Evolutionary conservation across 176 grass and related monocot genomes (phyloP).

Genomic region (Cocos nucifera): DNA sequence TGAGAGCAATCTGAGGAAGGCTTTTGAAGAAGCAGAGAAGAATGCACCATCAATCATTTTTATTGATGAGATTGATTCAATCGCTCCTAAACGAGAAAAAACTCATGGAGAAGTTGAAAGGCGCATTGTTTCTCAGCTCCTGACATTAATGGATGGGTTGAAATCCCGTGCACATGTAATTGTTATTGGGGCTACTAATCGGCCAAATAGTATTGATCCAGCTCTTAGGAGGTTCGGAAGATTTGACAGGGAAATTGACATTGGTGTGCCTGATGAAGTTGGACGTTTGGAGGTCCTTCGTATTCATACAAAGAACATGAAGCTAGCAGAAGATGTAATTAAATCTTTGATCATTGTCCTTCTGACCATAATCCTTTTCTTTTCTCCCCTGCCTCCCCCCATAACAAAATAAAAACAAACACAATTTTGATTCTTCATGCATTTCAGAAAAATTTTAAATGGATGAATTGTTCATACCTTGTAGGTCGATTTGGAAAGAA

Average conservation of each 20-base stretch:
- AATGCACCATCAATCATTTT: slow-evolving; percentile 90
- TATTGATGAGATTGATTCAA: slow-evolving; percentile 81
- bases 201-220: slow-evolving; percentile 75
- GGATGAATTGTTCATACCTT: not conserved
- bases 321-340: slow-evolving; percentile 70
- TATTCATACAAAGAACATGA: slow-evolving; percentile 93
- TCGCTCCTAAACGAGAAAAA: slow-evolving; percentile 80
- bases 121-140: slow-evolving; percentile 67
- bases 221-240: slow-evolving; percentile 77
- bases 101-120: slow-evolving; percentile 80
- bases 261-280: slow-evolving; percentile 80
- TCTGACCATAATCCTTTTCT: slow-evolving; percentile 6
- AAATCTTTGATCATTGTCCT: not conserved
- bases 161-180: slow-evolving; percentile 76
- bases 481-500: slow-evolving; percentile 73
- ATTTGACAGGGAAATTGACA: slow-evolving; percentile 80
- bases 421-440: too few relatives aligned
- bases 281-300: slow-evolving; percentile 77
- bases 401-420: too few relatives aligned
- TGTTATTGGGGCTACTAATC: slow-evolving; percentile 83
- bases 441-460: too few relatives aligned
- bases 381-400: not conserved
- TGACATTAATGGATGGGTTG: slow-evolving; percentile 80
- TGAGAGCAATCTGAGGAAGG: slow-evolving; percentile 80
- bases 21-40: slow-evolving; percentile 84